phyloP scores from a whole-genome alignment of 371 early-diverging fungal genomes.

The Syncephalis plumigaleata region DNA sequence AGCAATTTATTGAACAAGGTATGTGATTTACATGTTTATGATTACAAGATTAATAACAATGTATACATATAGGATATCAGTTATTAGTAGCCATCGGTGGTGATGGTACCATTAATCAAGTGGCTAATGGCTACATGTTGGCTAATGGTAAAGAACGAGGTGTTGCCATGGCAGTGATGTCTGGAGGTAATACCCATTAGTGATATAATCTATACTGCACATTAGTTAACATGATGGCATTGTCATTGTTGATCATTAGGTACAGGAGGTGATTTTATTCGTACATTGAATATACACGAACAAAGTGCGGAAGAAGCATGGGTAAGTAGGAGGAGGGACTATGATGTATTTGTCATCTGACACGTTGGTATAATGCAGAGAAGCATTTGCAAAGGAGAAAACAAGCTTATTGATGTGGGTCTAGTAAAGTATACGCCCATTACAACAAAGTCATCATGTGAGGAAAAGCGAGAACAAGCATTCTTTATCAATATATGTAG shows the following conservation, averaged over 20 bases:
- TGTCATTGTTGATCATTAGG: too few relatives aligned
- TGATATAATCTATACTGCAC: too few relatives aligned
- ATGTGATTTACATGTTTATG: too few relatives aligned
- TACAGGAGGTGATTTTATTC: conserved; percentile 15
- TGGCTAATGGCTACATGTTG: conserved; percentile 14
- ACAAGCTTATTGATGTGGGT: too few relatives aligned
- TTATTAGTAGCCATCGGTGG: conserved; percentile 2
- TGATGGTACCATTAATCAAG: conserved; percentile 16
- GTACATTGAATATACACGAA: conserved; percentile 9
- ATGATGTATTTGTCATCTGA: too few relatives aligned
- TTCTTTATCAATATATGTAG: conserved; percentile 16
- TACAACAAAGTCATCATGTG: neutral
- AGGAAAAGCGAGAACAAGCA: conserved; percentile 6
- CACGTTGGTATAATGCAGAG: too few relatives aligned
- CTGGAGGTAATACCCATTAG: neutral
- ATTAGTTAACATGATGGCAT: too few relatives aligned
- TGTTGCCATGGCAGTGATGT: conserved; percentile 12
- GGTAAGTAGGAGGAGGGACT: too few relatives aligned
- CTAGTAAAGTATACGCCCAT: neutral
- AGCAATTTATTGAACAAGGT: too few relatives aligned
- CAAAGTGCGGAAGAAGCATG: conserved; percentile 7
- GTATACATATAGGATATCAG: too few relatives aligned
- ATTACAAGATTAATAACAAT: too few relatives aligned
- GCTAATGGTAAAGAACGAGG: conserved; percentile 8
- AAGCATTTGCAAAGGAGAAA: too few relatives aligned